Percentiles rank a stretch among this genome's conserved stretches.
These are phyloP conservation scores for Pichia rugopelliculosa DNA, from an alignment of 805 yeast species.

Conservation along the genomic window DNA sequence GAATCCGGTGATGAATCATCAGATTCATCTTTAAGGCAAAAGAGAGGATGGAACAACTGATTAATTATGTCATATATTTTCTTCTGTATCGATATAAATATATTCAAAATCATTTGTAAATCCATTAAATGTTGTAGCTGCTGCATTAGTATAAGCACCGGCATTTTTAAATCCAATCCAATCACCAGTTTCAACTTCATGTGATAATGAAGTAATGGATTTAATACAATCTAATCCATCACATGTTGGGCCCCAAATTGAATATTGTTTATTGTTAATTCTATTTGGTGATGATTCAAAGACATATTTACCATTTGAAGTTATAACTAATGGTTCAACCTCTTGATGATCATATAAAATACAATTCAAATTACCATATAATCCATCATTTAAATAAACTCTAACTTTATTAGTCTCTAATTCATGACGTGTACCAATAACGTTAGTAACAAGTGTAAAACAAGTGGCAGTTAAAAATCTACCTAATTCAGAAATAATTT, in stretches of 20 bases:
- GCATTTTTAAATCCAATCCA: conserved; percentile 80
- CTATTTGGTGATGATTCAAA: conserved; percentile 4
- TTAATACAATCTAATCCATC: conserved; percentile 89
- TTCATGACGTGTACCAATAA: conserved; percentile 68
- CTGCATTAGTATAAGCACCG: conserved; percentile 92
- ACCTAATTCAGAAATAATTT: conserved; percentile 88
- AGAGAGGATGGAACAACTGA: background rate
- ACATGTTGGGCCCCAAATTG: conserved; percentile 98
- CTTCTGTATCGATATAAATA: conserved; percentile 26
- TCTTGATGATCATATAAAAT: conserved; percentile 85
- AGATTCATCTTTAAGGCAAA: background rate
- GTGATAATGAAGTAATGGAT: conserved; percentile 41
- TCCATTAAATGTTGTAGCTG: conserved; percentile 91
- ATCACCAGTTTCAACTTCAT: conserved; percentile 72
- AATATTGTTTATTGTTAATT: conserved; percentile 30
- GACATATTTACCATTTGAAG: conserved; percentile 37
- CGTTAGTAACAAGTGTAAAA: conserved; percentile 75
- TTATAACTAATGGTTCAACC: conserved; percentile 62
- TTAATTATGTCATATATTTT: background rate
- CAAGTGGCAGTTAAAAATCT: conserved; percentile 81
- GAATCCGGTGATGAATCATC: conserved; percentile 5
- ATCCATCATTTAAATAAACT: conserved; percentile 90
- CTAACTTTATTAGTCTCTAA: conserved; percentile 38
- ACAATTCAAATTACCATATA: conserved; percentile 92
- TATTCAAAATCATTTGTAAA: conserved; percentile 57